phyloP scores from a whole-genome alignment of 305 asterid species.

The Solanum aculeatissimum region DNA sequence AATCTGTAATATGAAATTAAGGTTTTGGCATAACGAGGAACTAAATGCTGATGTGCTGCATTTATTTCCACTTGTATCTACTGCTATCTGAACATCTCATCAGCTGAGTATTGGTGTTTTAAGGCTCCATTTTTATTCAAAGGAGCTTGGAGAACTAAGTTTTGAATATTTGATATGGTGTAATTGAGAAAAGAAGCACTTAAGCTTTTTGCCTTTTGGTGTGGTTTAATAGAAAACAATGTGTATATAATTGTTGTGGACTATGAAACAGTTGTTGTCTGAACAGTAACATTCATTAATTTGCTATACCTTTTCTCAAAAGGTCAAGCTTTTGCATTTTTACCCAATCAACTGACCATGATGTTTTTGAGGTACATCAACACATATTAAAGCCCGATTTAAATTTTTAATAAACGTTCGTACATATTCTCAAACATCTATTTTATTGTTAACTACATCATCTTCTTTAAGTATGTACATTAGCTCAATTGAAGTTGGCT shows the following conservation, averaged over 20 bases:
- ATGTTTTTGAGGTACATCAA: background rate
- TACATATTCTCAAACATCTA: background rate
- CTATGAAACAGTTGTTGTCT: background rate
- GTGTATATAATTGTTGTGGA: background rate
- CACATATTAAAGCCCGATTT: background rate
- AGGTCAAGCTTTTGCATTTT: background rate
- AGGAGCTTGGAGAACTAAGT: background rate
- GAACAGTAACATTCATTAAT: background rate
- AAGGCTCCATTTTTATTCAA: background rate
- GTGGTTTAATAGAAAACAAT: background rate
- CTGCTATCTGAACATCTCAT: background rate
- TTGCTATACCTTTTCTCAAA: background rate
- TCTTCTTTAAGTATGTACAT: background rate
- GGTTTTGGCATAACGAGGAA: background rate
- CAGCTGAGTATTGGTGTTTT: background rate
- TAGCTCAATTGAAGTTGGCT: background rate
- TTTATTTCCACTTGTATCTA: background rate
- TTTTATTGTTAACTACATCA: background rate
- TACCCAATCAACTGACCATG: background rate
- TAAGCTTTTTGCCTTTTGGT: background rate
- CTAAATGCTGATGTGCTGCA: background rate
- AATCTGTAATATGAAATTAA: background rate
- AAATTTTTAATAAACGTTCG: fast-evolving
- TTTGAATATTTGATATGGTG: background rate
- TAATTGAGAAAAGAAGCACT: background rate